Evolutionary conservation across 78 protist genomes (phyloP), one percentile per base, ranked within the genome.

Genomic region (Guillardia theta): DNA sequence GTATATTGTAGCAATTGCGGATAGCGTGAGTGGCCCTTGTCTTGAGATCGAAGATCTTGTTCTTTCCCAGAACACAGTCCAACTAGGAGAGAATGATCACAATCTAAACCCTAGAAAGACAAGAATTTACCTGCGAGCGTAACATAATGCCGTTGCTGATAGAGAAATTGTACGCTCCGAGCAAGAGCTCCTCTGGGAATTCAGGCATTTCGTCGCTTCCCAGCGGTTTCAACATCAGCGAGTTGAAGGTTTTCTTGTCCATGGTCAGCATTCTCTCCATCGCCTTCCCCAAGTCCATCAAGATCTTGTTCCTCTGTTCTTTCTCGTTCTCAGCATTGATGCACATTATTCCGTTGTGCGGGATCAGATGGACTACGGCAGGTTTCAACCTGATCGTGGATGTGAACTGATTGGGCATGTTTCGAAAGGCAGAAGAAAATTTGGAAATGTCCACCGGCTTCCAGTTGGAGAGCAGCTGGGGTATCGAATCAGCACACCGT

Each of bases 201-300:
- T n/a, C n/a, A n/a, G n/a, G n/a, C n/a, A n/a, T n/a, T n/a, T n/a
- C n/a, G 62, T 12, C 62, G 62, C 33, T 53, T 12, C 33, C 18
- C 62, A 53, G 18, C 33, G 62, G 62, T 21, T 53, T 53, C 62
- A 53, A 21, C 62, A 53, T 53, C 62, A 53, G 62, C 33, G 33
- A 30, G 30, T 88, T 50, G 44, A 96, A 96, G 64, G 93, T 96
- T 0, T 87, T 88, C 33, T 93, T 94, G 1, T 15, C n/a, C 64
- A 95, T 30, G 12, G 97, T 96, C 39, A 96, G 90, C 96, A 96
- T 95, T 46, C 87, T 48, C 37, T 96, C 97, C 64, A 96, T 43
- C 21, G 97, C 92, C 77, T 96, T 94, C 33, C 97, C 97, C 43
- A 96, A 54, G 27, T 95, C 95, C 95, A 96, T 95, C 47, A 96